These are phyloP conservation scores for Penicillium oxalicum DNA, from an alignment of 2,329 filamentous ascomycete species.

Conservation along the genomic window DNA sequence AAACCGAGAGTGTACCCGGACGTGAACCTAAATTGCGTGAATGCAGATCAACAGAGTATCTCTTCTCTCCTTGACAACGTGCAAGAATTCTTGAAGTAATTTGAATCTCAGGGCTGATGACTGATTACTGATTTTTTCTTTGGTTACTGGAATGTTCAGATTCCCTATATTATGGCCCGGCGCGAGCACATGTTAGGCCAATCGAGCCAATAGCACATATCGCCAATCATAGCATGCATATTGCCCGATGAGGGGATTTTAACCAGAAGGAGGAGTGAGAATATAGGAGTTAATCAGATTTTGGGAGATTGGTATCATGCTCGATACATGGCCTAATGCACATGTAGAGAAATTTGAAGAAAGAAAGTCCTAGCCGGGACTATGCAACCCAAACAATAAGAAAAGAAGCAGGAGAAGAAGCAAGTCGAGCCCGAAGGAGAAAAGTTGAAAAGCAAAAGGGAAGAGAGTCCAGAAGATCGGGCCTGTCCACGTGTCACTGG, in stretches of 20 bases:
- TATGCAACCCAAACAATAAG: not conserved
- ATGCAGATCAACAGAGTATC: not conserved
- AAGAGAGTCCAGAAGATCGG: not conserved
- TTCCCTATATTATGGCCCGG: too few species aligned
- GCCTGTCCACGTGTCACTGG: conserved; percentile 21
- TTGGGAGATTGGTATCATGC: conserved; percentile 1
- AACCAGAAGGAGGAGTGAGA: not conserved
- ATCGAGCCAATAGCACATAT: too few species aligned
- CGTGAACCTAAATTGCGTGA: not conserved
- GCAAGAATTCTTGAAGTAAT: not conserved
- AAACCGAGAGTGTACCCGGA: not conserved
- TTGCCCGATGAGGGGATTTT: not conserved
- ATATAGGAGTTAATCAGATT: not conserved
- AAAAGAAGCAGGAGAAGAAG: not conserved
- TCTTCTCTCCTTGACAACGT: not conserved
- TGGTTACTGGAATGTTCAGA: not conserved
- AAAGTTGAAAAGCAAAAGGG: not conserved
- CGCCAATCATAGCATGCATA: too few species aligned
- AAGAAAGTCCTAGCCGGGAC: conserved; percentile 6
- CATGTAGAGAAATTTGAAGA: conserved; percentile 4
- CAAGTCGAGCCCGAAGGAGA: not conserved
- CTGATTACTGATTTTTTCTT: not conserved
- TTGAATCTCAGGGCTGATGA: too few species aligned
- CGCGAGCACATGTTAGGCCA: too few species aligned
- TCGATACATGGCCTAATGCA: conserved; percentile 2